Percentiles rank a stretch among this genome's conserved stretches.
Evolutionary conservation across 2,329 filamentous ascomycete species (phyloP).

Genomic region (Ambrosiella cleistominuta): DNA sequence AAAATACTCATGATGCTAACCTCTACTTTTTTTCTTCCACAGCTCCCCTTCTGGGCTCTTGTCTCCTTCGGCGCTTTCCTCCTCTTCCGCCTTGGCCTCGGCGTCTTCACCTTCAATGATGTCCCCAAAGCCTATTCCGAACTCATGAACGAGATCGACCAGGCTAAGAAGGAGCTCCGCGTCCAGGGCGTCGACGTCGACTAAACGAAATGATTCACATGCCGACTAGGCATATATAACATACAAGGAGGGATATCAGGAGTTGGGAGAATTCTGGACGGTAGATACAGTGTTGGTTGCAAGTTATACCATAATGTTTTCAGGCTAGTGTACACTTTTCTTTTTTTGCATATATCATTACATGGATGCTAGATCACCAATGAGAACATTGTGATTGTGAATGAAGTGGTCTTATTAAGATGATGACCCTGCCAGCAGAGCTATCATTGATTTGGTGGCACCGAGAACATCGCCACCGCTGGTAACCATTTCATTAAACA

Average conservation of each 20-base stretch:
- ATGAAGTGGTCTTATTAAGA: background rate
- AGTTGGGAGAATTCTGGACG: background rate
- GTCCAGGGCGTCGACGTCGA: conserved; percentile 63
- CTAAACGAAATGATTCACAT: conserved; percentile 23
- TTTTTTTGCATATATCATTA: too few species aligned
- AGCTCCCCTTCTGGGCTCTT: conserved; percentile 88
- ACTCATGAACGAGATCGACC: conserved; percentile 66
- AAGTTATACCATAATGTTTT: too few species aligned
- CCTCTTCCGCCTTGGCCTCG: conserved; percentile 77
- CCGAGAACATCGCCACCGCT: conserved; percentile 35
- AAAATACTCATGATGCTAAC: background rate
- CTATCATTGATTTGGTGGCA: conserved; percentile 42
- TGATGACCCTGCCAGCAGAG: conserved; percentile 25
- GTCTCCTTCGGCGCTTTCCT: conserved; percentile 85
- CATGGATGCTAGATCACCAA: too few species aligned
- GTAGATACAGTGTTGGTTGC: background rate
- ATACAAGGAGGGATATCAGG: background rate
- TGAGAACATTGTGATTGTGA: too few species aligned
- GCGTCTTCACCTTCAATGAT: conserved; percentile 92
- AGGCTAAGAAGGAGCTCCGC: conserved; percentile 57
- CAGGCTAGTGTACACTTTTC: too few species aligned
- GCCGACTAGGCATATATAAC: background rate
- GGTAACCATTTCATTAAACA: conserved; percentile 42
- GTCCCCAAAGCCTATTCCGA: conserved; percentile 73
- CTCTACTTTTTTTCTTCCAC: conserved; percentile 4